phyloP scores from a whole-genome alignment of 768 basidiomycete genomes.

The Boletus rufocinnamomeus region DNA sequence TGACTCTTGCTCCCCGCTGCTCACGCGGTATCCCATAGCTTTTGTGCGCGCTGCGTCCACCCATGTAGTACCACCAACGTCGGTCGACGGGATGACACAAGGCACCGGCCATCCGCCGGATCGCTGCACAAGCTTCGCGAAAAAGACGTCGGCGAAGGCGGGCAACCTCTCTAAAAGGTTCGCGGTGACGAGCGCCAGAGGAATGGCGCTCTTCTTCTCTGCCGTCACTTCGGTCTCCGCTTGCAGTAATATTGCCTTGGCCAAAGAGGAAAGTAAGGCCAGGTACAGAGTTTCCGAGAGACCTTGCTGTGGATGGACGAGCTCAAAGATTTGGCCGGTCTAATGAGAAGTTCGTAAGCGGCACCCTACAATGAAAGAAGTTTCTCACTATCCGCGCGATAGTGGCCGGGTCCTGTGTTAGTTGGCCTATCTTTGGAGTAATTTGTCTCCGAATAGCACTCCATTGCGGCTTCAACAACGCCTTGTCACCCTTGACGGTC shows the following conservation, averaged over 20 bases:
- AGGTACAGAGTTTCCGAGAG: conserved; percentile 53
- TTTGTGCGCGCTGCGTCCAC: conserved; percentile 43
- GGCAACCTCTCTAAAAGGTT: conserved; percentile 63
- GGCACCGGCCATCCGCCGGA: conserved; percentile 90
- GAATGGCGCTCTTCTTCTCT: conserved; percentile 80
- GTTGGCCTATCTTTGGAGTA: conserved; percentile 83
- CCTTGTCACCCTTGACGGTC: conserved; percentile 58
- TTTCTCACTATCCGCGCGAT: conserved; percentile 65
- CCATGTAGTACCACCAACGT: conserved; percentile 54
- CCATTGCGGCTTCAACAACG: conserved; percentile 62
- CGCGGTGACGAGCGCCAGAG: conserved; percentile 72
- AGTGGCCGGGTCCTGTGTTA: conserved; percentile 67
- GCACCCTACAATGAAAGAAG: conserved; percentile 9
- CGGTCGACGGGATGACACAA: conserved; percentile 51
- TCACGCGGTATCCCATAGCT: conserved; percentile 57
- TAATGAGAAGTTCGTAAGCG: conserved; percentile 23
- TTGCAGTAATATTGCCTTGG: conserved; percentile 86
- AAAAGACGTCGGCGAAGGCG: conserved; percentile 73
- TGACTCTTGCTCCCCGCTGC: conserved; percentile 50
- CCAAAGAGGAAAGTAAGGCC: conserved; percentile 82
- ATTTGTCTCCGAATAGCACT: conserved; percentile 72
- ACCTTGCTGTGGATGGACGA: conserved; percentile 37
- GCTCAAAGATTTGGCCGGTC: conserved; percentile 45
- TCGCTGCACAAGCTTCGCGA: conserved; percentile 81
- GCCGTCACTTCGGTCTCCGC: conserved; percentile 93